Percentiles rank a stretch among this genome's conserved stretches.
Conservation (phyloP, 805 yeast genomes). For the Barnettozyma pratensis region DNA sequence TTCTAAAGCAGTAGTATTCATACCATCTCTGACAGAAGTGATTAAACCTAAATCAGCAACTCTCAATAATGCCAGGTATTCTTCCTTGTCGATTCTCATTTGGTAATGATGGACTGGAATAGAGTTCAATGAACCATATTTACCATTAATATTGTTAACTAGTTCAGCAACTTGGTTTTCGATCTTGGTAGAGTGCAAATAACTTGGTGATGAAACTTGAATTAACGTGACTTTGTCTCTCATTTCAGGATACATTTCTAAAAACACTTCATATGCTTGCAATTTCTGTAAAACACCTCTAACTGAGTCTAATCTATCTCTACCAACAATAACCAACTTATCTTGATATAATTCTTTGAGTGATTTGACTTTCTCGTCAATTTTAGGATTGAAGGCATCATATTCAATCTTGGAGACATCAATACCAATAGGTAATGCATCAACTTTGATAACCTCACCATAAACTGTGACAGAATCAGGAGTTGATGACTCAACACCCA, state of each 20-base stretch:
- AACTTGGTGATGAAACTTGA: constrained; percentile 79
- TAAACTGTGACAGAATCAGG: constrained; percentile 57
- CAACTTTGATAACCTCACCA: constrained; percentile 72
- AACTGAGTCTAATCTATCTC: constrained; percentile 88
- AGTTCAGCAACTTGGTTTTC: constrained; percentile 83
- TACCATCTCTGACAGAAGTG: constrained; percentile 91
- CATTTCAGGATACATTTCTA: constrained; percentile 93
- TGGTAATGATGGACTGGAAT: constrained; percentile 92
- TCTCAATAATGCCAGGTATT: constrained; percentile 80
- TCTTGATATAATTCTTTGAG: constrained; percentile 58
- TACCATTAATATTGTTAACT: constrained; percentile 76
- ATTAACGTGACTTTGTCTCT: constrained; percentile 78
- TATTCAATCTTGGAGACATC: constrained; percentile 64
- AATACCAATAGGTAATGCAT: constrained; percentile 84
- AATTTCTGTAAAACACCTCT: constrained; percentile 92
- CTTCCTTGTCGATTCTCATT: constrained; percentile 81
- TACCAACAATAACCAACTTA: constrained; percentile 81
- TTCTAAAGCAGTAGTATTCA: constrained; percentile 93
- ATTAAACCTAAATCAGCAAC: constrained; percentile 88
- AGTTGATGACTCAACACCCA: constrained; percentile 56
- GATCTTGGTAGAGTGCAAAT: constrained; percentile 46
- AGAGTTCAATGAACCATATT: constrained; percentile 74
- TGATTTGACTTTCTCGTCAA: constrained; percentile 60
- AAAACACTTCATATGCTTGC: constrained; percentile 82
- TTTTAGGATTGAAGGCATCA: constrained; percentile 42